phyloP scores from a whole-genome alignment of 2,329 filamentous ascomycete genomes.

The Elsinoe perseae region DNA sequence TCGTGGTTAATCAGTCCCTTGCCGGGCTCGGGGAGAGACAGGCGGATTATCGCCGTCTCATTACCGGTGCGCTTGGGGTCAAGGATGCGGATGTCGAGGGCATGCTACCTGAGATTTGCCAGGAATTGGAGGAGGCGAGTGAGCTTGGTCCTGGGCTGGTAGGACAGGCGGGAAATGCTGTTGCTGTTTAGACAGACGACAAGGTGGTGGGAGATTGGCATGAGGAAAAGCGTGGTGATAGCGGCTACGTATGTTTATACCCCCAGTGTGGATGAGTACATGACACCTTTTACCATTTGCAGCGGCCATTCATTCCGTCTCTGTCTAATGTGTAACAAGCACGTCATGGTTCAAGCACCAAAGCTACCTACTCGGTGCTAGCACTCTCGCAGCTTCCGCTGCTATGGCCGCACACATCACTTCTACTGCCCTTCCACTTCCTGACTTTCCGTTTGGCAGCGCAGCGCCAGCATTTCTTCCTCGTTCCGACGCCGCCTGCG shows the following conservation, averaged over 20 bases:
- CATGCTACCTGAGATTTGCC: slow-evolving; percentile 46
- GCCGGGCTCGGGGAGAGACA: slow-evolving; percentile 67
- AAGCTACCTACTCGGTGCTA: not conserved
- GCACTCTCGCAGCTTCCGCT: not conserved
- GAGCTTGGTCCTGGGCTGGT: slow-evolving; percentile 7
- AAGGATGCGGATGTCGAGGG: slow-evolving; percentile 62
- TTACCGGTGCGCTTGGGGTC: slow-evolving; percentile 60
- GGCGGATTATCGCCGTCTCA: slow-evolving; percentile 62
- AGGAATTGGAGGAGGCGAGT: slow-evolving; percentile 39
- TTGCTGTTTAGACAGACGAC: not conserved
- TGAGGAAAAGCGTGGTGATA: not conserved
- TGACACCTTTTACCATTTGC: not conserved
- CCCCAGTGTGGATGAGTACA: not conserved
- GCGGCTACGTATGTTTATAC: not conserved
- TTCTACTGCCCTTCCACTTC: not conserved
- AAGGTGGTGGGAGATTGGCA: not conserved
- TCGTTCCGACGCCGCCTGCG: not conserved
- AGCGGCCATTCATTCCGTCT: no score
- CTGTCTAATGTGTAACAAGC: no score
- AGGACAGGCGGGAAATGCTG: not conserved
- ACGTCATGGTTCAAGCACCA: no score
- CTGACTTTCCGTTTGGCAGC: not conserved
- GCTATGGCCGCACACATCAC: not conserved
- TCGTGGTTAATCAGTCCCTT: slow-evolving; percentile 59
- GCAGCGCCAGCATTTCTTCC: not conserved